Conservation (phyloP, 768 basidiomycete species). For the Mycena chlorophos region DNA sequence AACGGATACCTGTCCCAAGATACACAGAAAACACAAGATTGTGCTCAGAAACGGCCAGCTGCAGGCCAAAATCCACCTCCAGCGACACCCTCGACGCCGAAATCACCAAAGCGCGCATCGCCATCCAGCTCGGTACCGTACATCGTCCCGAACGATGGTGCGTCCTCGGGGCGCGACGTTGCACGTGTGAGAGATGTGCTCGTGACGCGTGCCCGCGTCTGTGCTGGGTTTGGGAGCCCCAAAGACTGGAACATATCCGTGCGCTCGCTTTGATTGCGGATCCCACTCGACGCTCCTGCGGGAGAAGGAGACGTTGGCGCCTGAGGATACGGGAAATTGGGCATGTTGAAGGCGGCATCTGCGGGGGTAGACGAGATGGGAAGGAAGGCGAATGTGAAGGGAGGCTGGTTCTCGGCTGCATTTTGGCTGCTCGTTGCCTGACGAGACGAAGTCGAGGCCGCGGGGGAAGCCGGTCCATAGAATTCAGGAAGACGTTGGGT, state of each 20-base stretch:
- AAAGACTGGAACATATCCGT: conserved; percentile 49
- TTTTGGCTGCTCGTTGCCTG: conserved; percentile 47
- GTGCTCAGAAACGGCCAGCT: conserved; percentile 42
- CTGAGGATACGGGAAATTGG: conserved; percentile 53
- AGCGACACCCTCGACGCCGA: conserved; percentile 78
- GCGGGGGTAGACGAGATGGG: conserved; percentile 56
- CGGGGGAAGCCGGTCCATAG: conserved; percentile 46
- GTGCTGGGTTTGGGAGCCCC: conserved; percentile 46
- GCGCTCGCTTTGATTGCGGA: conserved; percentile 35
- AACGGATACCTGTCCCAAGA: neutral
- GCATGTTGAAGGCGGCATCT: conserved; percentile 41
- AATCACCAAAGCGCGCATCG: conserved; percentile 84
- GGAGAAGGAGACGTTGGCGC: conserved; percentile 62
- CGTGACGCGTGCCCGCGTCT: conserved; percentile 39
- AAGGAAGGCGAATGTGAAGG: conserved; percentile 53
- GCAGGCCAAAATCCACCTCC: conserved; percentile 65
- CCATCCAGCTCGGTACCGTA: conserved; percentile 82
- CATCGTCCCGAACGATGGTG: conserved; percentile 61
- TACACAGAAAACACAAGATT: conserved; percentile 11
- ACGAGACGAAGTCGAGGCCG: conserved; percentile 29
- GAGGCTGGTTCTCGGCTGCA: conserved; percentile 54
- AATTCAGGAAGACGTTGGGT: conserved; percentile 54
- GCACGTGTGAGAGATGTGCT: conserved; percentile 27
- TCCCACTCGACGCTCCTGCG: conserved; percentile 31
- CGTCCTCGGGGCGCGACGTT: conserved; percentile 19